Evolutionary conservation across 306 rosid species (phyloP).

Genomic region (Carpinus viminea): DNA sequence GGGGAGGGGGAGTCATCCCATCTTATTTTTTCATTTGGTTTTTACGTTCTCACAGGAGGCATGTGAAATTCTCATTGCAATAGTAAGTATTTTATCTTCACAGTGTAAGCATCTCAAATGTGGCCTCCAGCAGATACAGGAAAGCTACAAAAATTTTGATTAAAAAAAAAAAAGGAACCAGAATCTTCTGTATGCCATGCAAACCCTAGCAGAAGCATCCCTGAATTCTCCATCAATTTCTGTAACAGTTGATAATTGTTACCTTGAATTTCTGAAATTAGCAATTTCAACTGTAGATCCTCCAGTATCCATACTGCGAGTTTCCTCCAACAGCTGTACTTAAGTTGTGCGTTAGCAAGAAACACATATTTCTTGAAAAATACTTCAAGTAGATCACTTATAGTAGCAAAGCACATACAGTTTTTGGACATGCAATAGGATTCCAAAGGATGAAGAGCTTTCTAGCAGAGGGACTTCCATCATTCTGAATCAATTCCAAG

Average conservation of each 20-base stretch:
- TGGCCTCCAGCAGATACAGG: not conserved
- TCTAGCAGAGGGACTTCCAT: constrained; percentile 93
- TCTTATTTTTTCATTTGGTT: not conserved
- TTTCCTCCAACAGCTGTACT: constrained; percentile 43
- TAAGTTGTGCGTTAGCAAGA: constrained; percentile 27
- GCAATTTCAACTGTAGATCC: constrained; percentile 42
- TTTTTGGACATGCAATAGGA: constrained; percentile 45
- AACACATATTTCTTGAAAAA: constrained; percentile 17
- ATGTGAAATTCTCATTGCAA: constrained; percentile 7
- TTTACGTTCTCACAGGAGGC: not conserved
- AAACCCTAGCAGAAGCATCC: not conserved
- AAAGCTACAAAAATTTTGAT: too few relatives aligned
- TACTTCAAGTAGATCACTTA: constrained; percentile 1
- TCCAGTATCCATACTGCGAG: constrained; percentile 22
- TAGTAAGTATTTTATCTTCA: not conserved
- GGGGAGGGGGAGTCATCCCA: not conserved
- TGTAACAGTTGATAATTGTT: constrained; percentile 18
- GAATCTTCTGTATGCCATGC: not conserved
- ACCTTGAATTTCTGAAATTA: constrained; percentile 62
- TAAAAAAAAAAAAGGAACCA: not conserved
- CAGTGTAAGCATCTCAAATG: not conserved
- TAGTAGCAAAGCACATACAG: constrained; percentile 40
- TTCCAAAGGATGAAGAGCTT: constrained; percentile 93
- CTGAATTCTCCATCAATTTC: constrained; percentile 5
- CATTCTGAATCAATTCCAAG: constrained; percentile 77